phyloP scores from a whole-genome alignment of 1,284 basidiomycete genomes.

The Uromyces viciae-fabae region DNA sequence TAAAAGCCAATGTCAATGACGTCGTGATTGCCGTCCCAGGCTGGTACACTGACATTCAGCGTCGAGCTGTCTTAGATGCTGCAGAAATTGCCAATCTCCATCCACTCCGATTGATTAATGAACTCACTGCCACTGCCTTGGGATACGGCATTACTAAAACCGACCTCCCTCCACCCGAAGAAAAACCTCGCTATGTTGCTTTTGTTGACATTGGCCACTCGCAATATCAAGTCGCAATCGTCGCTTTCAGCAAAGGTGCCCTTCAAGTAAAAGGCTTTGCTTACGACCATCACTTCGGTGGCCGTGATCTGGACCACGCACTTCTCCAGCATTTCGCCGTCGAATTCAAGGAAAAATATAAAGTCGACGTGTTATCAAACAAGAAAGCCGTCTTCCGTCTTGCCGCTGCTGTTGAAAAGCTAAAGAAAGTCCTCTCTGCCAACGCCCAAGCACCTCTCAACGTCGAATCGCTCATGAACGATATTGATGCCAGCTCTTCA shows the following conservation, averaged over 20 bases:
- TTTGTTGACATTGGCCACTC: conserved; percentile 93
- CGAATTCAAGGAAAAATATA: conserved; percentile 90
- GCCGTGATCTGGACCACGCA: conserved; percentile 84
- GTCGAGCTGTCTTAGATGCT: conserved; percentile 79
- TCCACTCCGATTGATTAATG: conserved; percentile 85
- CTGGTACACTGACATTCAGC: conserved; percentile 88
- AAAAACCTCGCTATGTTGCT: conserved; percentile 75
- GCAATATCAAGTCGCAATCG: conserved; percentile 74
- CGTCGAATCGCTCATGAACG: conserved; percentile 89
- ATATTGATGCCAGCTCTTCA: conserved; percentile 68
- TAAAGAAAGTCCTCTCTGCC: conserved; percentile 73
- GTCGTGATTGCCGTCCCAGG: conserved; percentile 89
- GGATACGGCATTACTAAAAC: conserved; percentile 95
- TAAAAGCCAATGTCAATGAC: conserved; percentile 78
- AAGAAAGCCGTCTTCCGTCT: conserved; percentile 90
- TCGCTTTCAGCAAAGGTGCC: conserved; percentile 87
- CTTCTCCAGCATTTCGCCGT: conserved; percentile 78
- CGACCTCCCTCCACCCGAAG: conserved; percentile 73
- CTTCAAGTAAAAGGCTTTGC: conserved; percentile 77
- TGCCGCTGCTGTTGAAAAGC: conserved; percentile 68
- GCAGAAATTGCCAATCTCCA: conserved; percentile 82
- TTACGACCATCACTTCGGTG: conserved; percentile 84
- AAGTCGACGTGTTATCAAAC: conserved; percentile 82
- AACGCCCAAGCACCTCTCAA: conserved; percentile 79
- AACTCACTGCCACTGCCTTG: conserved; percentile 84